phyloP scores from a whole-genome alignment of 495 filamentous ascomycete genomes.

The Hypoxylon perforatum region DNA sequence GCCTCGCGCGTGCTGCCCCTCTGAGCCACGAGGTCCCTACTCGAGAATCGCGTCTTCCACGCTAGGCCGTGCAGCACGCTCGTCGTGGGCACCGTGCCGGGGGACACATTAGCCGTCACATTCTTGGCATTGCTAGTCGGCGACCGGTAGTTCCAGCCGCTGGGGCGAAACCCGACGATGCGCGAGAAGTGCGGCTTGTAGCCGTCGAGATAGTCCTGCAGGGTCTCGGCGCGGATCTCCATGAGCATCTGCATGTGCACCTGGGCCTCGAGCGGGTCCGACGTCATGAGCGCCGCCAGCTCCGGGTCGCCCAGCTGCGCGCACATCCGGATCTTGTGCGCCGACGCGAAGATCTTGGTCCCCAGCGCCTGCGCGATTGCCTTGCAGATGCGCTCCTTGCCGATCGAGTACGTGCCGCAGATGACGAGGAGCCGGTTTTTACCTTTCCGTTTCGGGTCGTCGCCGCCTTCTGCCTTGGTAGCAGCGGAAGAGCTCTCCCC shows the following conservation, averaged over 20 bases:
- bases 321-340: conserved; percentile 85
- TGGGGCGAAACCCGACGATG: conserved; percentile 91
- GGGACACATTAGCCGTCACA: conserved; percentile 47
- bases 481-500: conserved; percentile 11
- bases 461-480: conserved; percentile 15
- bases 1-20: conserved; percentile 80
- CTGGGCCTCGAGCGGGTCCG: conserved; percentile 83
- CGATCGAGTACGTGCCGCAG: conserved; percentile 96
- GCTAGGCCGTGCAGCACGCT: conserved; percentile 76
- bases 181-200: conserved; percentile 82
- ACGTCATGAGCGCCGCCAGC: conserved; percentile 78
- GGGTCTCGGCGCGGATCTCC: conserved; percentile 87
- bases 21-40: conserved; percentile 76
- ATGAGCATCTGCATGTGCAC: conserved; percentile 97
- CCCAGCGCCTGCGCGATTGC: conserved; percentile 88
- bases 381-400: conserved; percentile 95
- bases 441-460: neutral
- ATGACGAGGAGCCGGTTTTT: conserved; percentile 80
- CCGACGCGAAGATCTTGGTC: conserved; percentile 89
- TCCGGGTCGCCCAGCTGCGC: conserved; percentile 85
- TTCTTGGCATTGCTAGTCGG: conserved; percentile 18
- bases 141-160: conserved; percentile 90
- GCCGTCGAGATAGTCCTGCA: conserved; percentile 84
- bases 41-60: conserved; percentile 77
- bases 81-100: conserved; percentile 48